Evolutionary conservation across 805 yeast species (phyloP), one percentile per base, ranked within the genome.

Genomic region (Martiniozyma abietophila): DNA sequence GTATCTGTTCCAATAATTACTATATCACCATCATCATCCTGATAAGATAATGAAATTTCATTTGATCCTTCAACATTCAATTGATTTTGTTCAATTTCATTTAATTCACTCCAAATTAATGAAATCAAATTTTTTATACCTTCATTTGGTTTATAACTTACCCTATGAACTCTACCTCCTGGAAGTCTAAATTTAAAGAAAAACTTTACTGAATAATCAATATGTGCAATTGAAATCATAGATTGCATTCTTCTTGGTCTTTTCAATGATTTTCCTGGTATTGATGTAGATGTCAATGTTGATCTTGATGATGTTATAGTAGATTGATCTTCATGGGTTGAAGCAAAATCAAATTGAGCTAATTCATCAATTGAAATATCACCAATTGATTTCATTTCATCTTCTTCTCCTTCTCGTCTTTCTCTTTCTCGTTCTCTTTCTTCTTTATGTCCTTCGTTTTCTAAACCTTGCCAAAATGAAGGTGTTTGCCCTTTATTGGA

Each of bases 21-120:
- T 10, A 79, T 59, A 50, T 85, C 95, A 10, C 82, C 80, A 48
- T 85, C 95, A 48, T 84, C 94, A 48, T 85, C 95, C 20, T 76
- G 53, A 45, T 84, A 84, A 36, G 86, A 76, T 34, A 84, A 69
- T 1, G 84, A 85, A 54, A 74, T 21, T 3, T 20, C 32, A 6
- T 18, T 15, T 4, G n/a, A 78, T 1, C 40, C 46, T 6, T 58
- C 62, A 5, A 40, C 40, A 27, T 20, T 46, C 41, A 34, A 40
- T 31, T 25, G 21, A 9, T n/a, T 52, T 50, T 18, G 20, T 34
- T 27, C 42, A 30, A 12, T 28, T n/a, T 18, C 17, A 8, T 22
- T 35, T 25, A 42, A 53, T 45, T 68, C 71, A 12, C 57, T 56
- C 31, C 57, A 57, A 22, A 72, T 61, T 35, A 64, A 48, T 2